Conservation (phyloP, 2,329 filamentous ascomycete species). For the Didymella lethalis region DNA sequence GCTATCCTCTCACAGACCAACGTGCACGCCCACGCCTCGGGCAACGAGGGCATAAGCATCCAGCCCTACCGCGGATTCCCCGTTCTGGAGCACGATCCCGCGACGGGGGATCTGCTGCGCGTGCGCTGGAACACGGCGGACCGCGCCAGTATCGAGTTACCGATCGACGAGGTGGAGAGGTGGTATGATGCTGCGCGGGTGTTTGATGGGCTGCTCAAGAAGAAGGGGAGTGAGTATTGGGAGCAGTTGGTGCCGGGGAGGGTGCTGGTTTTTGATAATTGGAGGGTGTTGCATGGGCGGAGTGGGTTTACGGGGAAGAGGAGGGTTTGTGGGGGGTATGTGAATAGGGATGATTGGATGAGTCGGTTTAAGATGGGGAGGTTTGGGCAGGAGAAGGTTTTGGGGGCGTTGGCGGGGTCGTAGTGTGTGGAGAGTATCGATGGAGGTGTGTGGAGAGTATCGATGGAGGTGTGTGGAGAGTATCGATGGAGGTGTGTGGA, state of each 20-base stretch:
- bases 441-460: no score
- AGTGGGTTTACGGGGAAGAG: constrained; percentile 82
- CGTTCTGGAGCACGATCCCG: constrained; percentile 69
- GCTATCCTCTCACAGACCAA: constrained; percentile 62
- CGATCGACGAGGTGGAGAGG: constrained; percentile 58
- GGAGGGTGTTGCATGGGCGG: constrained; percentile 89
- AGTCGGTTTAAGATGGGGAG: constrained; percentile 34
- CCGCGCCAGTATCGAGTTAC: constrained; percentile 71
- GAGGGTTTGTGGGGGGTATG: constrained; percentile 88
- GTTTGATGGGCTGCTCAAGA: constrained; percentile 74
- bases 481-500: neutral
- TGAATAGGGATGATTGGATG: constrained; percentile 41
- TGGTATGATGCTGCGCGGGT: constrained; percentile 85
- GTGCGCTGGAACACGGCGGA: constrained; percentile 96
- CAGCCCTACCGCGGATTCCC: constrained; percentile 74
- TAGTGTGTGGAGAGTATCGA: neutral
- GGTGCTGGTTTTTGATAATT: constrained; percentile 94
- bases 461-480: neutral
- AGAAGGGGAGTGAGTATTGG: constrained; percentile 74
- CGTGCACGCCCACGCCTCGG: constrained; percentile 83
- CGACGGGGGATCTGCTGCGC: constrained; percentile 61
- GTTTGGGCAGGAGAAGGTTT: constrained; percentile 25
- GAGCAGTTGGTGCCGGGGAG: constrained; percentile 81
- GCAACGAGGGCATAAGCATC: constrained; percentile 84
- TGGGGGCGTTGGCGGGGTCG: constrained; percentile 23